Evolutionary conservation across 2,329 filamentous ascomycete species (phyloP), one percentile per base, ranked within the genome.

Genomic region (Alternaria alternata): DNA sequence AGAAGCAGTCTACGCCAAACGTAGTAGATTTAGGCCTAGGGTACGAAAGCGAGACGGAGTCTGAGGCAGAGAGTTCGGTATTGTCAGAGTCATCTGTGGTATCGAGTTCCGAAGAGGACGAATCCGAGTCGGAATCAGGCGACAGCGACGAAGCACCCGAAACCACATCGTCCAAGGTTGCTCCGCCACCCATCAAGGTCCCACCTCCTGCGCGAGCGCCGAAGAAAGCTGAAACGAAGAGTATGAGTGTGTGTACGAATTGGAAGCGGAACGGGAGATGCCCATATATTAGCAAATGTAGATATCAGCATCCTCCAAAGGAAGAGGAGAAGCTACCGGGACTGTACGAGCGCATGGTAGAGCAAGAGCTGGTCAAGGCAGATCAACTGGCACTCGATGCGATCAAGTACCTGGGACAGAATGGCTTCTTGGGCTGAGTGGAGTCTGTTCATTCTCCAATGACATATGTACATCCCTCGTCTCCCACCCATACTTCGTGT

Each of bases 401-500:
- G 4, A 82, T 84, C 66, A 83, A 82, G 67, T 78, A 79, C 64
- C 70, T 84, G 8, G 82, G 82, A 3, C 74, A 75, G 39, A 65
- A 76, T 34, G 80, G 81, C 1, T 79, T 82, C 61, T 73, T 84
- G 2, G 73, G 73, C n/a, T 76, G 54, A 67, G 11, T 18, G 16
- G 14, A n/a, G n/a, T 11, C 7, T 18, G 34, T 32, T 72, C 52
- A 86, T 68, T 88, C 85, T 24, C 86, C 86, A 72, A 88, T 87
- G 26, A 88, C 87, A 79, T 89, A 90, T 3, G 87, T 91, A 74
- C 90, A 92, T 0, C 90, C 90, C 61, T 85, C 80, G 1, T 76
- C 67, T 1, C 89, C 89, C 47, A 91, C 84, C 87, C 88, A 91
- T 1, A 92, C 89, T 78, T 92, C 89, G 67, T 92, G 90, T 12